Evolutionary conservation across 2,329 filamentous ascomycete species (phyloP).

Genomic region (Hymenoscyphus repandus): DNA sequence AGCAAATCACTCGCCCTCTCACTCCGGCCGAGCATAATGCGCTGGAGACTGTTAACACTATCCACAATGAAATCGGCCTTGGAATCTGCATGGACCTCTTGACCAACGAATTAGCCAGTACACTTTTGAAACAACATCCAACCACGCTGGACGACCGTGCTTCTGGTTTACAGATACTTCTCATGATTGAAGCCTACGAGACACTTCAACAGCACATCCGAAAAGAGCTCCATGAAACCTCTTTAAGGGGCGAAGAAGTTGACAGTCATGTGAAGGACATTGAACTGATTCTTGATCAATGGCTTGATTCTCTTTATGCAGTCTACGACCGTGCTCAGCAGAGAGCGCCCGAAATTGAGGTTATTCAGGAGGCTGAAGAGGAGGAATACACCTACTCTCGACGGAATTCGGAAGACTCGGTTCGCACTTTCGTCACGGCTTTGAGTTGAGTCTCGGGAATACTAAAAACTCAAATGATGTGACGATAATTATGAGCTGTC

Average conservation of each 20-base stretch:
- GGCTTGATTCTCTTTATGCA: slow-evolving; percentile 27
- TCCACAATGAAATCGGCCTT: slow-evolving; percentile 22
- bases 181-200: slow-evolving; percentile 31
- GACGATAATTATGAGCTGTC: too few species aligned
- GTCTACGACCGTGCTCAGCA: slow-evolving; percentile 23
- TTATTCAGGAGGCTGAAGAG: slow-evolving; percentile 3
- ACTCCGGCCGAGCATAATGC: not conserved
- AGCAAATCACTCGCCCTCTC: not conserved
- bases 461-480: not conserved
- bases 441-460: not conserved
- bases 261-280: slow-evolving; percentile 15
- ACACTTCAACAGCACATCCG: slow-evolving; percentile 20
- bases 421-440: not conserved
- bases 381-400: slow-evolving; percentile 11
- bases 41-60: not conserved
- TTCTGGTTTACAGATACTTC: slow-evolving; percentile 27
- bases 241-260: slow-evolving; percentile 7
- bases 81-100: slow-evolving; percentile 27
- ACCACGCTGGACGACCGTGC: slow-evolving; percentile 12
- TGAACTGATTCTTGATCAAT: slow-evolving; percentile 24
- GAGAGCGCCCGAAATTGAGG: slow-evolving; percentile 2
- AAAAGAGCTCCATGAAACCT: slow-evolving; percentile 13
- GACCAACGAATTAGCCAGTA: slow-evolving; percentile 23
- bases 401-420: slow-evolving; percentile 4
- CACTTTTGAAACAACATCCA: slow-evolving; percentile 18